phyloP scores from a whole-genome alignment of 345 rosid genomes.

The Dovyalis caffra region DNA sequence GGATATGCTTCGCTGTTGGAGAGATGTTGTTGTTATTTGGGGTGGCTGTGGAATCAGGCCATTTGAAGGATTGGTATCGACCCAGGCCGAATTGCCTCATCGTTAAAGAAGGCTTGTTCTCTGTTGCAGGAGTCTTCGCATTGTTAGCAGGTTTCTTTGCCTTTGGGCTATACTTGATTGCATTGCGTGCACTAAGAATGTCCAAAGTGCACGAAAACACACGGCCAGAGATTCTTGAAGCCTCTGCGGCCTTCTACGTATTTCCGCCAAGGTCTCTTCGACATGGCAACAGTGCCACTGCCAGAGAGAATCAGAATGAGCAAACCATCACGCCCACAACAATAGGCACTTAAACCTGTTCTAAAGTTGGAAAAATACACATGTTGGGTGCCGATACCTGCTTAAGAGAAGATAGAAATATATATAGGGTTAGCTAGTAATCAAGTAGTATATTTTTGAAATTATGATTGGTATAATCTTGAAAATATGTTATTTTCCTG shows the following conservation, averaged over 20 bases:
- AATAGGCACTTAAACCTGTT: conserved; percentile 26
- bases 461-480: too few species aligned
- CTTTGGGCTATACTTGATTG: conserved; percentile 62
- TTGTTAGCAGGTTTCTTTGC: conserved; percentile 64
- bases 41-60: conserved; percentile 86
- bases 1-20: conserved; percentile 75
- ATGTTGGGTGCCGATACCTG: too few species aligned
- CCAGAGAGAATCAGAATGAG: conserved; percentile 39
- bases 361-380: conserved; percentile 6
- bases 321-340: conserved; percentile 1
- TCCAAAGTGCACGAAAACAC: conserved; percentile 47
- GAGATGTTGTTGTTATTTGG: conserved; percentile 75
- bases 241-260: conserved; percentile 45
- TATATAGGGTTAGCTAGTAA: too few species aligned
- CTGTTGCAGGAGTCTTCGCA: conserved; percentile 73
- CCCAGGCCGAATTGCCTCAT: conserved; percentile 67
- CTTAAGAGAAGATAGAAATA: too few species aligned
- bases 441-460: too few species aligned
- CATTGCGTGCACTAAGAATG: conserved; percentile 58
- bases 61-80: conserved; percentile 65
- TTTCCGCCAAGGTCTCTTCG: conserved; percentile 64
- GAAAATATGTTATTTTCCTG: too few species aligned
- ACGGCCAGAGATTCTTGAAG: conserved; percentile 51
- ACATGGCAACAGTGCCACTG: conserved; percentile 25
- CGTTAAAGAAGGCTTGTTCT: conserved; percentile 67